Base-by-base conservation (phyloP, 2,329 filamentous ascomycete species). In the Talaromyces amestolkiae region DNA sequence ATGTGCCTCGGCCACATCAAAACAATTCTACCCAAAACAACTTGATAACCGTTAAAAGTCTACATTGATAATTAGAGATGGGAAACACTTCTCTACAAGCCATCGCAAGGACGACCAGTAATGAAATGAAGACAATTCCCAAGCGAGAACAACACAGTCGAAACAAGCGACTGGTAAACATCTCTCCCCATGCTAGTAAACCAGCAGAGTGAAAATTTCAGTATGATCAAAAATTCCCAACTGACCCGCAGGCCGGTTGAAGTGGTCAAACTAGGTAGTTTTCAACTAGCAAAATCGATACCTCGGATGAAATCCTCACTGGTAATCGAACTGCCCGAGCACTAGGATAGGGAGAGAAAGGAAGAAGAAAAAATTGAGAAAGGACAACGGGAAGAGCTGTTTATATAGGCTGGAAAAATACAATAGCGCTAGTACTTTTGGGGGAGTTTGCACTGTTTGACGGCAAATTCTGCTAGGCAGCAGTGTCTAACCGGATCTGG, bases 221-320 rank as follows among this genome's bases (percentile, higher is more conserved):
- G 33, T 83, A 33, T 17, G 22, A 67, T 85, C 89, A 92, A 92
- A 92, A 89, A 92, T 92, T 92, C 90, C 89, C 84, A 85, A 82
- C 81, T 86, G 85, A 85, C 83, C 85, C 84, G 82, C 83, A 84
- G 86, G 85, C 88, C 87, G 86, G 85, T 81, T 84, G 83, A 83
- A 93, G 90, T 84, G 84, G 89, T 91, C 89, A 90, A 86, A 84
- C 83, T 84, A 76, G 82, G 83, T 91, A 91, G 89, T 91, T 91
- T 91, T 91, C 89, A 91, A 91, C 89, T 91, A 92, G 90, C 90
- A 92, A 91, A 91, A 91, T 91, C 85, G 86, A 86, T 85, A 86
- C 87, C 89, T 92, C 90, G 87, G 90, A 92, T 88, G 86, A 88
- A 66, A 89, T 91, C 90, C 87, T 92, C 90, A 92, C 88, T 89